Conservation (phyloP, 2,329 filamentous ascomycete species). For the Zymoseptoria pseudotritici region DNA sequence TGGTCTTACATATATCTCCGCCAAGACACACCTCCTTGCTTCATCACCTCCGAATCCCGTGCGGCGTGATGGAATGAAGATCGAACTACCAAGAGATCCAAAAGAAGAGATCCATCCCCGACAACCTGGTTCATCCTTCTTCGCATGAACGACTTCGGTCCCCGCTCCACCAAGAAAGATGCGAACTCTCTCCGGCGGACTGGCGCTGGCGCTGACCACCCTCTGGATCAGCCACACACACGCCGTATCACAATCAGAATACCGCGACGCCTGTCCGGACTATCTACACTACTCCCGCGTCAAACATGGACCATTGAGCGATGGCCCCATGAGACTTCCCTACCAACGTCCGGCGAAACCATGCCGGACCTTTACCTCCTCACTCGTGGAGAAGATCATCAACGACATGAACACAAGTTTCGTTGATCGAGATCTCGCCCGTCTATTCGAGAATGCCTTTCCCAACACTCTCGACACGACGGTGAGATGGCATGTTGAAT, state of each 20-base stretch:
- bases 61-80: not conserved
- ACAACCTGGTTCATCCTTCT: not conserved
- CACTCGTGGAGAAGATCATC: slow-evolving; percentile 82
- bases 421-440: slow-evolving; percentile 77
- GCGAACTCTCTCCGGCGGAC: slow-evolving; percentile 19
- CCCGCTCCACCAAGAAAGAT: slow-evolving; percentile 7
- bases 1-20: not conserved
- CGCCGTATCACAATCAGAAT: slow-evolving; percentile 25
- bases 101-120: not conserved
- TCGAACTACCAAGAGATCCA: not conserved
- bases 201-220: slow-evolving; percentile 24
- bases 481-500: slow-evolving; percentile 75
- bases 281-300: slow-evolving; percentile 34
- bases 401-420: slow-evolving; percentile 71
- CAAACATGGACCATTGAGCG: slow-evolving; percentile 59
- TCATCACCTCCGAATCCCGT: not conserved
- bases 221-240: slow-evolving; percentile 21
- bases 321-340: slow-evolving; percentile 70
- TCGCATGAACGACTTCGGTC: not conserved
- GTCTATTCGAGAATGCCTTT: slow-evolving; percentile 78
- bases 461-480: slow-evolving; percentile 84
- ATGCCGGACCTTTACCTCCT: slow-evolving; percentile 85
- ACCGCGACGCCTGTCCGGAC: slow-evolving; percentile 31
- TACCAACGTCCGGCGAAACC: slow-evolving; percentile 73
- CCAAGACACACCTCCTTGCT: not conserved